Base-by-base conservation (phyloP, 202 grass and related monocot genomes). In the Zoysia matrella region DNA sequence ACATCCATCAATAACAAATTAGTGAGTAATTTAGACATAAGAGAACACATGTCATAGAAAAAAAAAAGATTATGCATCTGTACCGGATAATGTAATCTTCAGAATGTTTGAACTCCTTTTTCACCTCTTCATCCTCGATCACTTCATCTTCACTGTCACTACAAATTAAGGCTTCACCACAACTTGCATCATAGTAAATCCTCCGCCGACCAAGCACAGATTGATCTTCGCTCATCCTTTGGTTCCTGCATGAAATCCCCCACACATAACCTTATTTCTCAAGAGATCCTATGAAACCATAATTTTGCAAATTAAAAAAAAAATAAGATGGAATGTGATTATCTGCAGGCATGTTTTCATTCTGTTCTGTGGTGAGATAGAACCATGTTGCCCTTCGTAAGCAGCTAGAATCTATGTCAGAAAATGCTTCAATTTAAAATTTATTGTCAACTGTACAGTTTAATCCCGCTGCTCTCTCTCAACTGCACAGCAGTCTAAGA, bases 141-240 rank as follows among this genome's bases (percentile, higher is more conserved):
- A 83, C 83, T 83, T 98, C 95, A 80, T 98, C 95, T 79, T 98
- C 95, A 75, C 95, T 98, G 45, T 98, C 95, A 41, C 95, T 98
- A 75, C 89, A 91, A 77, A 98, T 95, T 82, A 98, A 88, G 71
- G 95, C 95, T 90, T 98, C 95, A 12, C 95, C 95, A 74, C 92
- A 91, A 80, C 74, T 95, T 82, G 86, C 63, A 86, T 98, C 95
- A 88, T 98, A 98, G 75, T 98, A 98, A 89, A 98, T 98, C 83
- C 96, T 93, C 81, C 96, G 92, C 16, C 96, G 87, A 85, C 96
- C 96, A 86, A 98, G 90, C 85, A 98, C 96, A 60, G 92, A 98
- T 83, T 98, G 96, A 68, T 93, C 96, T 56, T 98, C 92, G 12
- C 87, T 78, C 96, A 98, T 98, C 87, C 92, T 93, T 67, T 95